Evolutionary conservation across 2,329 filamentous ascomycete species (phyloP), one percentile per base, ranked within the genome.

Genomic region (Fusarium palustre): DNA sequence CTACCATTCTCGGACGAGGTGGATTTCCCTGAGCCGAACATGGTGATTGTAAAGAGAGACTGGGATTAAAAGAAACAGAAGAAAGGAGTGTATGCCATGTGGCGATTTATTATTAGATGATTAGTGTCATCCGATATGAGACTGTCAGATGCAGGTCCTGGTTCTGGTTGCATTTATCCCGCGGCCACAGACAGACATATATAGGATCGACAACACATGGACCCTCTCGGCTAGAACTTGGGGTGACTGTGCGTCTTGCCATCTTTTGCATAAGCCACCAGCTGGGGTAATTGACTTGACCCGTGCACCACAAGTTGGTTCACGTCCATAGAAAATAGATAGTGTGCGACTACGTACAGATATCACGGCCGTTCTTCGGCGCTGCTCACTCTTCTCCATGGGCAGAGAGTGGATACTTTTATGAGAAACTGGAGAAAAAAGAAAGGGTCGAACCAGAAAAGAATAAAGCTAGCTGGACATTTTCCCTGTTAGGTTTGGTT

Each of bases 261-360:
- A 39, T 34, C 38, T 63, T 34, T 39, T 30, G 59, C 30, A 25
- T 41, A 25, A 34, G n/a, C 49, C n/a, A 39, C 36, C 20, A 47
- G 42, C 53, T 66, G 66, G 67, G 67, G 59, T 54, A 55, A 41
- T 18, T 59, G 57, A 59, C 48, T 18, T 59, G 57, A 59, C 48
- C 59, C 59, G 70, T 68, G 59, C 68, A 68, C 68, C 67, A 64
- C 68, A 70, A 59, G n/a, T 22, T 22, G 68, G 68, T 70, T 65
- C 43, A 50, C 45, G 9, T 49, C 12, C 34, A 36, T 13, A 30
- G n/a, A 16, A n/a, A 18, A 38, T n/a, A 22, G 22, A 18, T 62
- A 45, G 66, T 43, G 58, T 58, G 54, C 12, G 48, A 46, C 66
- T 47, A 39, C n/a, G n/a, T 22, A 22, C 11, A 8, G 7, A 39